Base-by-base conservation (phyloP, 345 rosid genomes). In the Lumnitzera racemosa region DNA sequence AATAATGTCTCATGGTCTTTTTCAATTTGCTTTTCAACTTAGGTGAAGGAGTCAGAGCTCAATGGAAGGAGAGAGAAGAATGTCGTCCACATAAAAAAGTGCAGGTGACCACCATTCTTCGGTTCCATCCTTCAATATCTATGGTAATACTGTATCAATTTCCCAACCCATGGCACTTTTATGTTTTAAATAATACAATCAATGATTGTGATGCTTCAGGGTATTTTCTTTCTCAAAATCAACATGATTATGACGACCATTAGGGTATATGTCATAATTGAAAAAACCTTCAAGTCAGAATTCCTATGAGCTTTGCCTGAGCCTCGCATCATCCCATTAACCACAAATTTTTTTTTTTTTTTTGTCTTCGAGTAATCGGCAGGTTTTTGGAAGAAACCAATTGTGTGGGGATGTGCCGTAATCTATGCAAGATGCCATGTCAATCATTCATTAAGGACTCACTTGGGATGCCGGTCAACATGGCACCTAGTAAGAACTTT, bases 391-490 rank as follows among this genome's bases (percentile, higher is more conserved):
- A 88, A 72, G 86, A 86, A 72, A 72, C 82, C 36, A 86, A 84
- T 66, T 94, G 99, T 64, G 85, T 83, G 12, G 95, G 99, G 36
- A 85, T 84, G 96, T 94, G 99, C 71, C 84, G 85, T 48, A 89
- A 94, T 73, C 78, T 94, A 13, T 94, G 99, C 53, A 94, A 84
- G 75, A 70, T 79, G 60, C 95, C 99, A 53, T 70, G 78, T 52
- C 99, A 89, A 72, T 72, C 74, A 61, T 90, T 94, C 68, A 87
- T 94, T 61, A 87, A 80, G 75, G 72, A 79, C 59, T 77, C 95
- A 62, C 68, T 94, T 2, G 97, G 99, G 59, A 76, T 90, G 87
- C 87, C 97, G 1, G 78, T 89, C 76, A 79, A 86, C 79, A 89
- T 94, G 95, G 85, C 78, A 57, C 99, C 99, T 0, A 77, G 99